Evolutionary conservation across 1,139 yeast genomes (phyloP).

Genomic region (Protomyces gravidus): DNA sequence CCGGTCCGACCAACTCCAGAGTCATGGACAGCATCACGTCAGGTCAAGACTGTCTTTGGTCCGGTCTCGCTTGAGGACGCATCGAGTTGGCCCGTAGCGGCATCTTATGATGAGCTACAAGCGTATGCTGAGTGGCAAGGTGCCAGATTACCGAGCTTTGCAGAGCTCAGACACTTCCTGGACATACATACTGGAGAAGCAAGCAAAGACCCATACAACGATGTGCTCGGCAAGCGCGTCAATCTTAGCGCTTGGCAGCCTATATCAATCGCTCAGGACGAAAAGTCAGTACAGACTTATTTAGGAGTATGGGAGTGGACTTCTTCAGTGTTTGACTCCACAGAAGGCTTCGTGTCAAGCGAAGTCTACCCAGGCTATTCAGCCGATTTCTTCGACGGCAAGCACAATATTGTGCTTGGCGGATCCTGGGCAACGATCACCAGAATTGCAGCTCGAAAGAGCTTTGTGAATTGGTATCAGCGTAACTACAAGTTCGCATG

Average conservation of each 20-base stretch:
- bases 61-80: conserved; percentile 23
- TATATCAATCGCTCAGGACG: conserved; percentile 5
- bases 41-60: conserved; percentile 34
- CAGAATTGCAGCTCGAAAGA: conserved; percentile 32
- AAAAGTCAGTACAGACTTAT: conserved; percentile 29
- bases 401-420: conserved; percentile 35
- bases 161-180: conserved; percentile 33
- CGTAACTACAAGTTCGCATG: conserved; percentile 34
- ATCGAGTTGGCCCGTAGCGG: conserved; percentile 34
- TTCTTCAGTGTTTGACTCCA: conserved; percentile 30
- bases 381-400: conserved; percentile 35
- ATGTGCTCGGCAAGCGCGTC: conserved; percentile 29
- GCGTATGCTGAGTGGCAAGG: conserved; percentile 31
- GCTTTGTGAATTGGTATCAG: conserved; percentile 36
- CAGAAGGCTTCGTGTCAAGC: conserved; percentile 32
- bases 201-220: conserved; percentile 16
- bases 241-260: conserved; percentile 35
- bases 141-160: conserved; percentile 34
- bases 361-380: conserved; percentile 35
- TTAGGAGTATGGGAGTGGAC: conserved; percentile 37
- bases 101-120: conserved; percentile 34
- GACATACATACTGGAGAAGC: conserved; percentile 9
- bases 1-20: conserved; percentile 22
- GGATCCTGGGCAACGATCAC: conserved; percentile 36
- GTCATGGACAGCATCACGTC: conserved; percentile 31